These are phyloP conservation scores for Microbotryum intermedium DNA, from an alignment of 1,284 basidiomycete species.

Conservation along the genomic window DNA sequence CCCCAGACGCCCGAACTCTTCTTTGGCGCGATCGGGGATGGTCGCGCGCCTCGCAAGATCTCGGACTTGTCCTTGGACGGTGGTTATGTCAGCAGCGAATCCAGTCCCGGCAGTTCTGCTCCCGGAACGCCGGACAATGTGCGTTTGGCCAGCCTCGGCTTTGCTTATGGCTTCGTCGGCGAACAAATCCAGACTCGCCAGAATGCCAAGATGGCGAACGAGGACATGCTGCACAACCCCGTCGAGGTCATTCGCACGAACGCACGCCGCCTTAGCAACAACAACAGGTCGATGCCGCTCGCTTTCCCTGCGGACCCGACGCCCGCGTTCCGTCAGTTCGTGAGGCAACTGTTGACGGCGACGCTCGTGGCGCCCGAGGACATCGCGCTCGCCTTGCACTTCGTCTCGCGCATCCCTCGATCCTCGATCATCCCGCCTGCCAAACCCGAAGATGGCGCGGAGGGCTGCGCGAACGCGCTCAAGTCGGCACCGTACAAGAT, in stretches of 20 bases:
- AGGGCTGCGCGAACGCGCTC: conserved; percentile 25
- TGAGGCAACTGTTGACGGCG: conserved; percentile 31
- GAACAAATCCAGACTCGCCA: not conserved
- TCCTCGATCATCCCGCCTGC: conserved; percentile 27
- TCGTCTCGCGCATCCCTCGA: conserved; percentile 26
- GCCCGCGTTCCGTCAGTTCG: conserved; percentile 28
- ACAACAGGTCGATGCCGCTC: not conserved
- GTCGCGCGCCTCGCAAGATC: conserved; percentile 18
- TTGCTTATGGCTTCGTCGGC: conserved; percentile 12
- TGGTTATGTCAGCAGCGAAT: conserved; percentile 16
- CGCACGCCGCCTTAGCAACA: not conserved
- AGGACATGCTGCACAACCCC: conserved; percentile 4
- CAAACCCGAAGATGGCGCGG: conserved; percentile 26
- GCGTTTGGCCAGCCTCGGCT: conserved; percentile 24
- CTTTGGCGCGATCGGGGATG: conserved; percentile 32
- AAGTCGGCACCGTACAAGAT: conserved; percentile 35
- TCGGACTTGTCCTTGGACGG: conserved; percentile 10
- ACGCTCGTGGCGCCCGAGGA: conserved; percentile 34
- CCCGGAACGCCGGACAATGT: conserved; percentile 27
- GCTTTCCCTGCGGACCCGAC: conserved; percentile 24
- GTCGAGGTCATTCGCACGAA: not conserved
- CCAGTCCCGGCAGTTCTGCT: conserved; percentile 27
- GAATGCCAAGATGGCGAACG: not conserved
- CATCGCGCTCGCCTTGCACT: conserved; percentile 30
- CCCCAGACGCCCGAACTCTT: conserved; percentile 20